Base-by-base conservation (phyloP, 441 rosid genomes). In the Mallotus repandus region DNA sequence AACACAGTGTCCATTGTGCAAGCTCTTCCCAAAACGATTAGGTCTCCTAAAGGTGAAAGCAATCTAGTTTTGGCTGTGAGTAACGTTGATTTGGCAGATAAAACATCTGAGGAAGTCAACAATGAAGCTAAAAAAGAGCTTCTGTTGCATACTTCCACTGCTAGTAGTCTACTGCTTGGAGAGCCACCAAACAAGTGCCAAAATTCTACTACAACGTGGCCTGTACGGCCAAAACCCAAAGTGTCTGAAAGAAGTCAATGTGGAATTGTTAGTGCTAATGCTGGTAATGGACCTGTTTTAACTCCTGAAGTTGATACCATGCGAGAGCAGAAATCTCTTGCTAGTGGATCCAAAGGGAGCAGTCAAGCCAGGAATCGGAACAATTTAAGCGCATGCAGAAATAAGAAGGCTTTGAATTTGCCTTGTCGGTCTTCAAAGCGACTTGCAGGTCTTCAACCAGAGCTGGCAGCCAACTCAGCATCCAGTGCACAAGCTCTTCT, bases 351-450 rank as follows among this genome's bases (percentile, higher is more conserved):
- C 63, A 72, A 69, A 73, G 50, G 25, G 45, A 63, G 43, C 18
- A 45, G 67, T 67, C 63, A 29, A 49, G 56, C 7, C 9, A 77
- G 68, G 69, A 49, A 63, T 56, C 38, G 4, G 60, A 66, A 66
- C 8, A 60, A 35, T 60, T 6, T 67, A 56, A 62, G 25, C 43
- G 64, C 74, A 61, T 70, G 78, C 53, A 68, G 70, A 63, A 78
- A 63, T 19, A 76, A 72, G 68, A 77, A 78, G 66, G 83, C 62
- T 50, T 50, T 60, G 45, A 64, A 65, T 71, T 63, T 82, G 75
- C 80, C 82, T 35, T 58, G 58, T 54, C 73, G 78, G 21, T 77
- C 85, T 63, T 84, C 85, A 7, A 83, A 77, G 53, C 81, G 77
- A 66, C 79, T 77, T 74, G 77, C 81, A 68, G 83, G 73, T 15